Evolutionary conservation across 2,329 filamentous ascomycete species (phyloP).

Genomic region (Furcasterigmium sp.): DNA sequence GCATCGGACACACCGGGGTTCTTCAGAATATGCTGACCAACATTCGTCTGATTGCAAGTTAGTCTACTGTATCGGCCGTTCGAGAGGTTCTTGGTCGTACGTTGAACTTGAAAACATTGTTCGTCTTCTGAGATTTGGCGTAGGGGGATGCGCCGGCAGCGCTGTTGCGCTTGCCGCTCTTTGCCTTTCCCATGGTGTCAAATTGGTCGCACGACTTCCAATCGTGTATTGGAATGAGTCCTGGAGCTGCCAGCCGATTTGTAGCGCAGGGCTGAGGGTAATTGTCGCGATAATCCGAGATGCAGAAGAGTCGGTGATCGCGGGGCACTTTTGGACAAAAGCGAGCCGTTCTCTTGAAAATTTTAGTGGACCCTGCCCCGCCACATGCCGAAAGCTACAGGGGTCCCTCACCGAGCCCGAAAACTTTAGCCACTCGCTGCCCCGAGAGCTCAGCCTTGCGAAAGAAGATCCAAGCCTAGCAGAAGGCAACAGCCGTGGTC

Average conservation of each 20-base stretch:
- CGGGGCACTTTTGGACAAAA: conserved; percentile 2
- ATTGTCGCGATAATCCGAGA: neutral
- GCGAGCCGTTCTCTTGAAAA: conserved; percentile 9
- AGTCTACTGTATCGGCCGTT: neutral
- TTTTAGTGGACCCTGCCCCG: conserved; percentile 8
- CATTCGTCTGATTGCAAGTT: conserved; percentile 6
- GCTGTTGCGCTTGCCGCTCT: conserved; percentile 46
- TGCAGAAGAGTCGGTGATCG: conserved; percentile 2
- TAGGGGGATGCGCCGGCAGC: conserved; percentile 21
- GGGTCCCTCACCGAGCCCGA: neutral
- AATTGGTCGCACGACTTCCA: too few relatives aligned
- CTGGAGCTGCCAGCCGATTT: too few relatives aligned
- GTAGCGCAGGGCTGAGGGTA: too few relatives aligned
- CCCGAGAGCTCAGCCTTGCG: conserved; percentile 3
- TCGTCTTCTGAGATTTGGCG: conserved; percentile 27
- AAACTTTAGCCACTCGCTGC: too few relatives aligned
- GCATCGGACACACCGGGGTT: conserved; percentile 80
- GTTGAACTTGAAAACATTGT: conserved; percentile 98
- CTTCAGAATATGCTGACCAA: conserved; percentile 74
- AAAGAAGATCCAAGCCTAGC: neutral
- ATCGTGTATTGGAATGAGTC: too few relatives aligned
- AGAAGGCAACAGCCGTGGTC: neutral
- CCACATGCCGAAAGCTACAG: neutral
- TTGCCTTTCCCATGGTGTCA: conserved; percentile 46
- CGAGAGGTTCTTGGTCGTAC: conserved; percentile 53